Evolutionary conservation across 805 yeast species (phyloP).

Genomic region (Metschnikowia lachancei): DNA sequence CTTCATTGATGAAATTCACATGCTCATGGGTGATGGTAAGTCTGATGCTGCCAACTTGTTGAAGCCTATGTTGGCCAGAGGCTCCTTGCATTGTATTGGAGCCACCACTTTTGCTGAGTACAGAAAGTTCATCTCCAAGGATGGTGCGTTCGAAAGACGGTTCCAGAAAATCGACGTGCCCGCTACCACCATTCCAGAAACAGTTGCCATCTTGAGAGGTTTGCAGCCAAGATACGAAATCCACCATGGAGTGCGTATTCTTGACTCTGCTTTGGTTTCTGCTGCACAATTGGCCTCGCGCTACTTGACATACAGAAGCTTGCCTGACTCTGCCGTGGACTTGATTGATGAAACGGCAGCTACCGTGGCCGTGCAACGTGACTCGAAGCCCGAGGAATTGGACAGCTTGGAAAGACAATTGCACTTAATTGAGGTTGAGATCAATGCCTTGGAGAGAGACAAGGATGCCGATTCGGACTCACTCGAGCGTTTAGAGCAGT

Average conservation of each 20-base stretch:
- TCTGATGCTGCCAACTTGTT: slow-evolving; percentile 94
- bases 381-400: slow-evolving; percentile 94
- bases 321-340: slow-evolving; percentile 97
- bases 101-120: slow-evolving; percentile 96
- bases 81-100: slow-evolving; percentile 94
- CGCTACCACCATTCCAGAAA: slow-evolving; percentile 88
- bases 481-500: slow-evolving; percentile 78
- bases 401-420: slow-evolving; percentile 91
- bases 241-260: slow-evolving; percentile 95
- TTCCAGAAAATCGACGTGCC: slow-evolving; percentile 96
- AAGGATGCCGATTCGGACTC: slow-evolving; percentile 80
- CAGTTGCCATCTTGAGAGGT: slow-evolving; percentile 95
- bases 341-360: slow-evolving; percentile 96
- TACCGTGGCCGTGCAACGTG: slow-evolving; percentile 95
- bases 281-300: slow-evolving; percentile 95
- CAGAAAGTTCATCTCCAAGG: slow-evolving; percentile 88
- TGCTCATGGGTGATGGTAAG: slow-evolving; percentile 99
- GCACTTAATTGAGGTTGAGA: slow-evolving; percentile 90
- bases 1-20: slow-evolving; percentile 96
- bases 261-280: slow-evolving; percentile 89
- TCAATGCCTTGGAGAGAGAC: slow-evolving; percentile 95
- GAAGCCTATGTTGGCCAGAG: slow-evolving; percentile 97
- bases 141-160: slow-evolving; percentile 98
- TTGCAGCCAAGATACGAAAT: slow-evolving; percentile 92
- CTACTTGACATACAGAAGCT: slow-evolving; percentile 88